A percentile compares a stretch with the other conserved stretches of the same genome.
Evolutionary conservation across 805 yeast species (phyloP).

Genomic region (Helenozyma baotianmanensis): DNA sequence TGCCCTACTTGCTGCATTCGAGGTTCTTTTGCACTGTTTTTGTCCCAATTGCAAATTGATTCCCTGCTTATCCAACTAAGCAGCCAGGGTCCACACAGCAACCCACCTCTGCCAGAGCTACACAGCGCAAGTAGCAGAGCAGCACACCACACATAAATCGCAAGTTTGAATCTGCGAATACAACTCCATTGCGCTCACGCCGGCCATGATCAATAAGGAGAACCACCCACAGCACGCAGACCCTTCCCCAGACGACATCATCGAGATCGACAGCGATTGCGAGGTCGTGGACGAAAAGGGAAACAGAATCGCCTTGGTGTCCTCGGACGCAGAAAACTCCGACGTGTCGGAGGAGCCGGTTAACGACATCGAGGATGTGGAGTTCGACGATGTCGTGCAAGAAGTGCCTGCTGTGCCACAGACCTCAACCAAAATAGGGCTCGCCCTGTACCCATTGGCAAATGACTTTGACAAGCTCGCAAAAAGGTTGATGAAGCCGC

Average conservation of each 20-base stretch:
- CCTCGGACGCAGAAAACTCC: conserved; percentile 17
- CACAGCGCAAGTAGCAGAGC: too few relatives aligned
- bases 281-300: conserved; percentile 7
- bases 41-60: too few relatives aligned
- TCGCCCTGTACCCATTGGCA: conserved; percentile 21
- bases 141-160: too few relatives aligned
- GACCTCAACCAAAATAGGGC: not conserved
- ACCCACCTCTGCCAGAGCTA: too few relatives aligned
- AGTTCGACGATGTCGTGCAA: conserved; percentile 8
- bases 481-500: conserved; percentile 30
- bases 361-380: conserved; percentile 12
- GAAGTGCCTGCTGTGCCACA: not conserved
- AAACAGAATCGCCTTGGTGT: conserved; percentile 11
- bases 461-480: conserved; percentile 26
- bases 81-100: too few relatives aligned
- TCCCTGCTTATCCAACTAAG: too few relatives aligned
- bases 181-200: too few relatives aligned
- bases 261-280: conserved; percentile 6
- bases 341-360: conserved; percentile 11
- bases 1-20: too few relatives aligned
- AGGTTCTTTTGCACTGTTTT: too few relatives aligned
- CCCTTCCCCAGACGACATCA: conserved; percentile 10
- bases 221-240: conserved; percentile 6
- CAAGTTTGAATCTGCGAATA: too few relatives aligned
- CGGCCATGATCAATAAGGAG: conserved; percentile 2